Evolutionary conservation across 2,329 filamentous ascomycete species (phyloP).

Genomic region (Apiospora marii): DNA sequence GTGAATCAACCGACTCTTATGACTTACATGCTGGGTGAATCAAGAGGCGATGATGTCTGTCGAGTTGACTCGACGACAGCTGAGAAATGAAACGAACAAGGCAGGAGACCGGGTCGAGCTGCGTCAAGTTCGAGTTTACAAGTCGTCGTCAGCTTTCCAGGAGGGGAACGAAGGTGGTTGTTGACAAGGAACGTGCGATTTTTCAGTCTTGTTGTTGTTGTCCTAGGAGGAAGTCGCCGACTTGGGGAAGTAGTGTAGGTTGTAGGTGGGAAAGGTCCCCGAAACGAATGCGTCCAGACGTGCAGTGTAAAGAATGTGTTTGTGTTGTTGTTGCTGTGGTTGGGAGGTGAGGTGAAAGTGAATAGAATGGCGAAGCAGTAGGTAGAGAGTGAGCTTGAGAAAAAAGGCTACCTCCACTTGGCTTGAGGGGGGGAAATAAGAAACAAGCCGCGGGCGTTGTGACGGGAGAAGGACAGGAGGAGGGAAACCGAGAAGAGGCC

Average conservation of each 20-base stretch:
- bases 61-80: neutral
- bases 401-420: constrained; percentile 17
- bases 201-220: constrained; percentile 5
- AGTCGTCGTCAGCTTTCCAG: constrained; percentile 17
- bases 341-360: constrained; percentile 7
- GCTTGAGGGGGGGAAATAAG: constrained; percentile 14
- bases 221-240: neutral
- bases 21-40: constrained; percentile 20
- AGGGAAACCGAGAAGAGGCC: neutral
- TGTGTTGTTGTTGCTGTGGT: neutral
- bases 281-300: constrained; percentile 19
- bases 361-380: constrained; percentile 14
- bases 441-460: constrained; percentile 16
- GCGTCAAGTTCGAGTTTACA: neutral
- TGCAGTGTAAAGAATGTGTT: constrained; percentile 22
- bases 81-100: neutral
- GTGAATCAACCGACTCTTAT: constrained; percentile 5
- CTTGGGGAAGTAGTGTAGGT: constrained; percentile 11
- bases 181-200: neutral
- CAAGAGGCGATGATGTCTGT: neutral
- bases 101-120: neutral
- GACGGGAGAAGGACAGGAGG: neutral
- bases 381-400: neutral
- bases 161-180: neutral
- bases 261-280: neutral